Percentiles rank a stretch among this genome's conserved stretches.
These are phyloP conservation scores for Theileria annulata DNA, from an alignment of 169 alveolate species.

Conservation along the genomic window DNA sequence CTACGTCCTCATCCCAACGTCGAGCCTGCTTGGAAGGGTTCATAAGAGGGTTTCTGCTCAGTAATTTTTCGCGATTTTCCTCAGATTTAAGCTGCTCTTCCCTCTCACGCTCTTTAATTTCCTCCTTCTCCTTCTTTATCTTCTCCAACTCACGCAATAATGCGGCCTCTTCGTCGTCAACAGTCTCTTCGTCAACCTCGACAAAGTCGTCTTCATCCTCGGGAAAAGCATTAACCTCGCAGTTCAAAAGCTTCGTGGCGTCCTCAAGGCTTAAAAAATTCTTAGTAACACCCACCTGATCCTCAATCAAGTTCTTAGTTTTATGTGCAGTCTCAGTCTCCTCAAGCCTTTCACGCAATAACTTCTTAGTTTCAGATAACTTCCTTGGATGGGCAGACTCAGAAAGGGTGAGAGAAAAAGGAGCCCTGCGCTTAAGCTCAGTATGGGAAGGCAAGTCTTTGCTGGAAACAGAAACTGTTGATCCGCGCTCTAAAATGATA, in stretches of 20 bases:
- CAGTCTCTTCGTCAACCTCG: constrained; percentile 52
- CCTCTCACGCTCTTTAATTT: constrained; percentile 73
- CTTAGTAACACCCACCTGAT: constrained; percentile 49
- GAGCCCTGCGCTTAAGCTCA: constrained; percentile 71
- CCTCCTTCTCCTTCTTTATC: constrained; percentile 87
- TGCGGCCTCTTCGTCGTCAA: constrained; percentile 84
- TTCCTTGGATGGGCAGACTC: constrained; percentile 63
- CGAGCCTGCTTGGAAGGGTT: constrained; percentile 14
- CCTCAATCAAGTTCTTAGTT: constrained; percentile 43
- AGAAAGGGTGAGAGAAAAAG: constrained; percentile 44
- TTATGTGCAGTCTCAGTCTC: constrained; percentile 45
- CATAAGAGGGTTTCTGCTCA: constrained; percentile 61
- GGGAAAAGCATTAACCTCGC: constrained; percentile 64
- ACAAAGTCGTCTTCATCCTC: constrained; percentile 68
- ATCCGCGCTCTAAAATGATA: constrained; percentile 50
- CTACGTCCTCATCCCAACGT: constrained; percentile 69
- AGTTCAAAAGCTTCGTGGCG: constrained; percentile 56
- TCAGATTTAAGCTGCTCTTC: constrained; percentile 69
- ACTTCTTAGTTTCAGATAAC: constrained; percentile 32
- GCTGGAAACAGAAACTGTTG: constrained; percentile 74
- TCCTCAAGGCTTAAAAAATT: constrained; percentile 63
- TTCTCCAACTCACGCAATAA: constrained; percentile 89
- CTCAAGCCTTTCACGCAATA: constrained; percentile 43
- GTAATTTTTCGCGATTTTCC: constrained; percentile 30
- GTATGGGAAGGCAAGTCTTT: constrained; percentile 75